A percentile compares a stretch with the other conserved stretches of the same genome.
phyloP scores from a whole-genome alignment of 305 asterid species.

The Caryopteris hybrid region DNA sequence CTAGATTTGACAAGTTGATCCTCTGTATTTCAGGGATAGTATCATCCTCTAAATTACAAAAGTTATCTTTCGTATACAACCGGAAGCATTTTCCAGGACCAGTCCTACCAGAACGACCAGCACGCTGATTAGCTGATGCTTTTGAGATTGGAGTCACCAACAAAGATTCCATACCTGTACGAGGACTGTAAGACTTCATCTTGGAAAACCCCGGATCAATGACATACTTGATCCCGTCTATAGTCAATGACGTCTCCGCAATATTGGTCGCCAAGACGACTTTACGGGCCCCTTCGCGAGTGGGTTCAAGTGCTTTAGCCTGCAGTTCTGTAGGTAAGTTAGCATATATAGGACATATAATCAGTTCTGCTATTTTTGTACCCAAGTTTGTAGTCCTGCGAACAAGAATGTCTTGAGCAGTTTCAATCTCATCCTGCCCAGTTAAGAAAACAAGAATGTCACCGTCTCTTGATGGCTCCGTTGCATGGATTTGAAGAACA shows the following conservation, averaged over 20 bases:
- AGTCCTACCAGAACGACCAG: constrained; percentile 97
- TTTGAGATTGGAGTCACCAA: constrained; percentile 77
- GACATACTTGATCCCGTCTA: constrained; percentile 89
- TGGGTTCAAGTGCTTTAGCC: constrained; percentile 87
- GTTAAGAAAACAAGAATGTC: constrained; percentile 84
- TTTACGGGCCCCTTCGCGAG: constrained; percentile 90
- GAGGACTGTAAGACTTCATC: constrained; percentile 72
- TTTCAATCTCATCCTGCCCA: constrained; percentile 96
- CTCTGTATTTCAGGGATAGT: constrained; percentile 90
- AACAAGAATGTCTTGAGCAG: constrained; percentile 78
- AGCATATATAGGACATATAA: constrained; percentile 81
- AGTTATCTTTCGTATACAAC: constrained; percentile 70
- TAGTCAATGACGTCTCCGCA: constrained; percentile 89
- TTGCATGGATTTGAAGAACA: constrained; percentile 88
- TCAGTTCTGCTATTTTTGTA: constrained; percentile 74
- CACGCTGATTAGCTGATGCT: constrained; percentile 95
- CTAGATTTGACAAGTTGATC: constrained; percentile 87
- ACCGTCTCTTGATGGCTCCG: constrained; percentile 92
- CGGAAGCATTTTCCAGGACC: constrained; percentile 94
- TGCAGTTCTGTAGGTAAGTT: constrained; percentile 87
- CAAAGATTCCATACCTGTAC: constrained; percentile 86
- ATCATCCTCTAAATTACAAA: constrained; percentile 77
- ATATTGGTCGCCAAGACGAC: constrained; percentile 87
- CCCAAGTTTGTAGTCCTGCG: constrained; percentile 72
- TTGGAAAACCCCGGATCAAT: constrained; percentile 92